Conservation (phyloP, 495 filamentous ascomycete genomes). For the Recurvomyces mirabilis region DNA sequence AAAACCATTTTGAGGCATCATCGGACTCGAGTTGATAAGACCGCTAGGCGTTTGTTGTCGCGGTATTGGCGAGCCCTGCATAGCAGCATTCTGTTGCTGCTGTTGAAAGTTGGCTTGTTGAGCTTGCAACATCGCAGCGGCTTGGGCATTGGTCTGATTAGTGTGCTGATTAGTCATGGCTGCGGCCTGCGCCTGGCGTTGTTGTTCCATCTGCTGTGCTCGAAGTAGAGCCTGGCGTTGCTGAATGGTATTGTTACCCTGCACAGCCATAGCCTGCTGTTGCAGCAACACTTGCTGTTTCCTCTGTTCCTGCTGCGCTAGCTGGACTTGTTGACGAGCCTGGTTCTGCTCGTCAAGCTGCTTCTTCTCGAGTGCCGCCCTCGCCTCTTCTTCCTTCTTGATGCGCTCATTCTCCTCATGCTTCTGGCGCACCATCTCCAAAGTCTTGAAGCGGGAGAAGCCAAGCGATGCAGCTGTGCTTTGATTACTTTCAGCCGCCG, state of each 20-base stretch:
- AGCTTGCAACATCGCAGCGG: constrained; percentile 32
- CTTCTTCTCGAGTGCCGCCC: constrained; percentile 37
- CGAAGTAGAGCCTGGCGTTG: constrained; percentile 8
- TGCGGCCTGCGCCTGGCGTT: constrained; percentile 26
- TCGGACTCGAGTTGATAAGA: constrained; percentile 64
- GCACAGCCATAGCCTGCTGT: neutral
- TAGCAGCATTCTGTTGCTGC: constrained; percentile 32
- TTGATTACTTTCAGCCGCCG: constrained; percentile 62
- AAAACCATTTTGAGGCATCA: constrained; percentile 52
- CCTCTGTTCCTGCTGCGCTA: constrained; percentile 4
- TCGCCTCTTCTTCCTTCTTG: constrained; percentile 52
- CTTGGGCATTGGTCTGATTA: constrained; percentile 25
- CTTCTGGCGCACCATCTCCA: constrained; percentile 71
- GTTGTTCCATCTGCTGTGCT: constrained; percentile 28
- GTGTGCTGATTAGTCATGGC: constrained; percentile 16
- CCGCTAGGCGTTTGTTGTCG: constrained; percentile 60
- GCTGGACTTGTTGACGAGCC: constrained; percentile 5
- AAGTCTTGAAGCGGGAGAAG: constrained; percentile 81
- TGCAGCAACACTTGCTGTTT: constrained; percentile 1
- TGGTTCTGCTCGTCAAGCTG: constrained; percentile 27
- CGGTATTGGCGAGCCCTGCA: constrained; percentile 64
- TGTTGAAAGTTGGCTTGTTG: constrained; percentile 16
- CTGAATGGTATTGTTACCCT: neutral
- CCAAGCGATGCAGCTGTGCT: constrained; percentile 67
- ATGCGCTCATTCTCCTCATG: constrained; percentile 59